Base-by-base conservation (phyloP, 1,284 basidiomycete species). In the Tilletia horrida region DNA sequence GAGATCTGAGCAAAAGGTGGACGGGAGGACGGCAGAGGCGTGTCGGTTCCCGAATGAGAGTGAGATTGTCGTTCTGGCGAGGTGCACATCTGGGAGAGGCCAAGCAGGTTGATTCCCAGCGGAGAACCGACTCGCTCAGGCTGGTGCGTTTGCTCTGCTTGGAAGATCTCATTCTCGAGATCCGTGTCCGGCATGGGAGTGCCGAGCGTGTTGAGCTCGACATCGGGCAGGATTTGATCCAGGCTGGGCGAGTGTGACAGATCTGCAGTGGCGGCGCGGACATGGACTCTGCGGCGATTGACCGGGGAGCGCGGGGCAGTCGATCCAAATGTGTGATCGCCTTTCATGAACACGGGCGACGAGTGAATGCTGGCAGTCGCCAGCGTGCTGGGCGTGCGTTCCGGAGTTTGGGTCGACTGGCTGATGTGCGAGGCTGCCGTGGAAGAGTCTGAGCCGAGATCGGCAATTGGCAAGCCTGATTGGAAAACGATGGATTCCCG, bases 261-360 rank as follows among this genome's bases (percentile, higher is more conserved):
- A 21, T 16, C 16, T 23, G 45, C 18, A 35, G 31, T n/a, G 8
- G 55, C 27, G 16, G 8, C 9, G n/a, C 55, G 27, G 55, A 31
- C 13, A 18, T 40, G 55, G 9, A 40, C 55, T 13, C 14, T 40
- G 14, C 55, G 18, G 29, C 29, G 50, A 25, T 59, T 25, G 55
- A 59, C 55, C 8, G 55, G 55, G 9, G 55, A 59, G 3, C 55
- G 55, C 6, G 55, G 55, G 18, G 55, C 55, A 3, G 55, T 59
- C 55, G 55, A 59, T 35, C 55, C 55, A 21, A 59, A 59, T 3
- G 55, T 40, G 55, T 59, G 31, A 16, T 31, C 27, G 13, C 55
- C 55, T 40, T 29, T 29, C 27, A 29, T 7, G 29, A 35, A 59
- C 3, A 18, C 27, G 55, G 55, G 55, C 23, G 55, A 59, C 13